Evolutionary conservation across 768 basidiomycete genomes (phyloP).

Genomic region (Coprinopsis sp.): DNA sequence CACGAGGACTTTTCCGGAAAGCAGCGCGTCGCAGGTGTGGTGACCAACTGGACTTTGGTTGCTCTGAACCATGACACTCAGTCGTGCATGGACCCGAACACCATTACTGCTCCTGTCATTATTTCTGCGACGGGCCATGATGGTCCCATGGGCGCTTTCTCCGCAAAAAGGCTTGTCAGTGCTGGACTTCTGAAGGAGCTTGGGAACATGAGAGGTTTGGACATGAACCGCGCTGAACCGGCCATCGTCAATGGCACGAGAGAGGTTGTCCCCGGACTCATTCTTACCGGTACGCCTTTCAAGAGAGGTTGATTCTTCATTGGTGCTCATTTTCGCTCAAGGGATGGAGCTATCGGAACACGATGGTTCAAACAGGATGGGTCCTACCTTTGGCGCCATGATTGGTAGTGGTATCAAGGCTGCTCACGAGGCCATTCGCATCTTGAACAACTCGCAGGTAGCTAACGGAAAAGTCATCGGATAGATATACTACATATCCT

Average conservation of each 20-base stretch:
- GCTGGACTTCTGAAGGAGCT: conserved; percentile 69
- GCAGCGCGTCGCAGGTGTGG: conserved; percentile 48
- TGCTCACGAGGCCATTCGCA: conserved; percentile 56
- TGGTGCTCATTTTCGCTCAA: conserved; percentile 20
- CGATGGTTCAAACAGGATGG: conserved; percentile 75
- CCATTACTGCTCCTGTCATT: conserved; percentile 74
- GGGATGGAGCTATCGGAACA: conserved; percentile 84
- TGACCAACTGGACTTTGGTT: conserved; percentile 51
- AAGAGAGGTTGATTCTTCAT: conserved; percentile 5
- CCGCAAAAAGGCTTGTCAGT: conserved; percentile 73
- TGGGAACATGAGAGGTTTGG: conserved; percentile 75
- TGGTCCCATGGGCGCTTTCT: conserved; percentile 78
- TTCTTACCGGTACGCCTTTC: conserved; percentile 54
- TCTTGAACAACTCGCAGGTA: conserved; percentile 45
- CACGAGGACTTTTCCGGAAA: conserved; percentile 51
- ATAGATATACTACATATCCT: conserved; percentile 16
- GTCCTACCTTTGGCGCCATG: conserved; percentile 79
- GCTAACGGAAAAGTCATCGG: conserved; percentile 54
- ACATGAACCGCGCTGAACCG: conserved; percentile 80
- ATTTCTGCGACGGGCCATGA: conserved; percentile 74
- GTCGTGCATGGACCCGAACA: conserved; percentile 75
- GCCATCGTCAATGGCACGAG: conserved; percentile 75
- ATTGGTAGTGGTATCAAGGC: conserved; percentile 73
- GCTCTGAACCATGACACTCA: conserved; percentile 68
- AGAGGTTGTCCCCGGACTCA: conserved; percentile 70